phyloP scores from a whole-genome alignment of 1,139 yeast species.

The Candida albicans region DNA sequence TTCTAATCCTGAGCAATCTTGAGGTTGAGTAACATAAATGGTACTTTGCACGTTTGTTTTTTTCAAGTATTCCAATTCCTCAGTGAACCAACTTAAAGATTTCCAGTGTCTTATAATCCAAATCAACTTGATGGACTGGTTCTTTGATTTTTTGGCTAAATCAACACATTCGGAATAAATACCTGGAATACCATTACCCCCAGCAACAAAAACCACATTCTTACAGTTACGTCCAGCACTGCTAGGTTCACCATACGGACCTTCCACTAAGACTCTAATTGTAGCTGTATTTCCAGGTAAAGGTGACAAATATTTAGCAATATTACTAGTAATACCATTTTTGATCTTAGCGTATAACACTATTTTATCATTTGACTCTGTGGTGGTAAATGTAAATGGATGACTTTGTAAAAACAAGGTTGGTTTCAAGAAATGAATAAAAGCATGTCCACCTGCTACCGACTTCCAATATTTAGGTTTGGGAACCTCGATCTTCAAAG shows the following conservation, averaged over 20 bases:
- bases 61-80: conserved; percentile 27
- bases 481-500: conserved; percentile 41
- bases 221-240: conserved; percentile 28
- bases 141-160: conserved; percentile 17
- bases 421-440: conserved; percentile 42
- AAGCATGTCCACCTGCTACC: conserved; percentile 54
- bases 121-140: conserved; percentile 26
- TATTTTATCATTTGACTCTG: conserved; percentile 20
- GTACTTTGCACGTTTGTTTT: conserved; percentile 25
- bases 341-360: conserved; percentile 35
- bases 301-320: conserved; percentile 29
- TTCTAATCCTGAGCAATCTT: conserved; percentile 19
- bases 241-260: conserved; percentile 40
- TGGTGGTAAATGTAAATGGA: conserved; percentile 29
- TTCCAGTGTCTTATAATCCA: conserved; percentile 37
- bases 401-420: conserved; percentile 46
- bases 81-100: conserved; percentile 34
- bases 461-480: conserved; percentile 43
- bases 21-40: conserved; percentile 41
- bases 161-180: conserved; percentile 37
- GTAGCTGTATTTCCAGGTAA: conserved; percentile 27
- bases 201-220: conserved; percentile 43
- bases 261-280: conserved; percentile 39
- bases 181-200: conserved; percentile 48
- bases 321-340: conserved; percentile 37